Evolutionary conservation across 441 rosid species (phyloP).

Genomic region (Syzygium syzygioides): DNA sequence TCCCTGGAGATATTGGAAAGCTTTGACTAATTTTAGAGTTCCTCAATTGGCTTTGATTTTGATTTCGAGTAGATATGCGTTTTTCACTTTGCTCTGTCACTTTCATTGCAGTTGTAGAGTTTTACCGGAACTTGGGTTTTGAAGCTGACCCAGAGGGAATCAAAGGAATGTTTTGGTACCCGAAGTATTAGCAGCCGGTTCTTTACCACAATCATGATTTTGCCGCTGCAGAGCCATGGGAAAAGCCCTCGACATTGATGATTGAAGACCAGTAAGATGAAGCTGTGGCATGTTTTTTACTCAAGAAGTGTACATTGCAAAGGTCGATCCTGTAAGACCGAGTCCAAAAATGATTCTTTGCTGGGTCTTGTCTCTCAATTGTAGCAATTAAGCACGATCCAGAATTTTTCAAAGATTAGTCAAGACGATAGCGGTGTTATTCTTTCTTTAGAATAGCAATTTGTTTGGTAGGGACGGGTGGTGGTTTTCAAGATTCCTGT

Average conservation of each 20-base stretch:
- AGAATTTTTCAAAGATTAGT: background rate
- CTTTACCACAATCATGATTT: background rate
- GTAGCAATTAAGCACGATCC: background rate
- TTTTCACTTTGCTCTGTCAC: background rate
- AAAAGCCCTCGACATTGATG: background rate
- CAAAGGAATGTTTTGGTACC: constrained; percentile 98
- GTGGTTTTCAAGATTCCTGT: background rate
- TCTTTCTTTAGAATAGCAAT: background rate
- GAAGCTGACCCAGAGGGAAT: constrained; percentile 97
- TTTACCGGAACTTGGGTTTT: constrained; percentile 87
- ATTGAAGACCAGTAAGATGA: background rate
- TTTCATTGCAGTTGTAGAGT: constrained; percentile 70
- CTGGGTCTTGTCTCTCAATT: background rate
- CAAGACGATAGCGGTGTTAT: background rate
- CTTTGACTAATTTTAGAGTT: background rate
- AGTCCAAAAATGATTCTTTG: background rate
- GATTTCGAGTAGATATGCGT: background rate
- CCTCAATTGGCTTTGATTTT: background rate
- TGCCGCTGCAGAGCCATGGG: background rate
- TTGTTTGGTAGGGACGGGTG: background rate
- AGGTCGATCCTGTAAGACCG: background rate
- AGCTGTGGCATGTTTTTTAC: background rate
- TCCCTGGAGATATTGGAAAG: background rate
- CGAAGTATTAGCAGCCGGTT: constrained; percentile 34
- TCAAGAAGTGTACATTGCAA: background rate